Evolutionary conservation across 1,284 basidiomycete genomes (phyloP).

Genomic region (Ceratobasidium sp.): DNA sequence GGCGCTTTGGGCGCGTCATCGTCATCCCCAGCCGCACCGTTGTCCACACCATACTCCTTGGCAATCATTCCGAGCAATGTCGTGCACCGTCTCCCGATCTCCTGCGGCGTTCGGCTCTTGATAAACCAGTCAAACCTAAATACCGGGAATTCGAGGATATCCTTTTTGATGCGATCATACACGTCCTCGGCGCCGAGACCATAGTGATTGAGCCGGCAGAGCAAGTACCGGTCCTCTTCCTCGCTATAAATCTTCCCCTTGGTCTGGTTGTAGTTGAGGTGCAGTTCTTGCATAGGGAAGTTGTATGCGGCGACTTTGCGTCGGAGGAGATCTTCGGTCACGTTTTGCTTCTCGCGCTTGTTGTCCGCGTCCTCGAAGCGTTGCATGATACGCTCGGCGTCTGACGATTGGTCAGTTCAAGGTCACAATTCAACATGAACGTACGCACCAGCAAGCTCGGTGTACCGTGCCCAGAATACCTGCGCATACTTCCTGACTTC

Average conservation of each 20-base stretch:
- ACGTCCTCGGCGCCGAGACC: constrained; percentile 93
- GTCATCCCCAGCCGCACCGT: constrained; percentile 68
- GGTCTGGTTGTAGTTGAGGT: constrained; percentile 93
- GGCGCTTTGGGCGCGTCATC: constrained; percentile 56
- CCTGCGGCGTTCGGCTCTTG: constrained; percentile 93
- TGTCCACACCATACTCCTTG: constrained; percentile 83
- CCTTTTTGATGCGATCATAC: constrained; percentile 96
- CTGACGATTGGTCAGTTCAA: constrained; percentile 57
- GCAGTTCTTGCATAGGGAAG: constrained; percentile 95
- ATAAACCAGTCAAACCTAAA: constrained; percentile 99
- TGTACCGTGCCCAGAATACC: constrained; percentile 93
- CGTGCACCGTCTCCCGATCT: constrained; percentile 90
- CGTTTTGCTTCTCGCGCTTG: constrained; percentile 88
- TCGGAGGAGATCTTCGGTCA: constrained; percentile 81
- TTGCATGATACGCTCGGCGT: constrained; percentile 84
- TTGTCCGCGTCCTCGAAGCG: constrained; percentile 88
- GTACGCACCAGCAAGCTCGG: constrained; percentile 81
- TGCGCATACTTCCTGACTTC: constrained; percentile 87
- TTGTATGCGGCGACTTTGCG: constrained; percentile 86
- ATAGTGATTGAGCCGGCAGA: constrained; percentile 93
- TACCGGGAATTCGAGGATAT: constrained; percentile 95
- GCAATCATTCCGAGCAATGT: constrained; percentile 93
- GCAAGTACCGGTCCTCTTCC: constrained; percentile 96
- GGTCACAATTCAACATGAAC: neutral
- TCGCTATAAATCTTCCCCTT: constrained; percentile 97